These are phyloP conservation scores for Neurospora hispaniola DNA, from an alignment of 495 filamentous ascomycete species.

Conservation along the genomic window DNA sequence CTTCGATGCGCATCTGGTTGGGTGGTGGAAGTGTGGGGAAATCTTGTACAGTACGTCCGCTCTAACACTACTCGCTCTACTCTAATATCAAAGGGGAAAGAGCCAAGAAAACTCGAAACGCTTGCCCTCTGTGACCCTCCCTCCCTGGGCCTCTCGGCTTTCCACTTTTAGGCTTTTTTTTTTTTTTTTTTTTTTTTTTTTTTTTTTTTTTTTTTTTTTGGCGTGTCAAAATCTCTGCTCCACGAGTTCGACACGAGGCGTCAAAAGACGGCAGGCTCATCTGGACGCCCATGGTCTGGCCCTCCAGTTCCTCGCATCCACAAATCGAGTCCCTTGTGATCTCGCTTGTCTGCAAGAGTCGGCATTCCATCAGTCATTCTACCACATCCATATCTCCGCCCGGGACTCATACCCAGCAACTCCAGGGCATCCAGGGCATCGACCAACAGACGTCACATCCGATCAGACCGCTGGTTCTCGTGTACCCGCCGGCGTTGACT, in stretches of 20 bases:
- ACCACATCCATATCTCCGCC: neutral
- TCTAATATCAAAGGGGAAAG: neutral
- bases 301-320: neutral
- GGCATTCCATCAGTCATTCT: neutral
- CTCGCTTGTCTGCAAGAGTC: neutral
- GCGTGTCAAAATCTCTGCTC: too few relatives aligned
- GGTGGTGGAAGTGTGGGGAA: slow-evolving; percentile 17
- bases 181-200: neutral
- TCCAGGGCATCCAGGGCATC: neutral
- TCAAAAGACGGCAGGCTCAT: neutral
- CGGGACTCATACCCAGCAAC: neutral
- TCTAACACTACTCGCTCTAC: too few relatives aligned
- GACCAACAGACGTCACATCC: neutral
- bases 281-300: neutral
- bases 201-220: too few relatives aligned
- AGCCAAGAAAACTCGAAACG: slow-evolving; percentile 3
- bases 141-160: neutral
- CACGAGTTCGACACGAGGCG: neutral
- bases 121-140: neutral
- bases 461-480: neutral
- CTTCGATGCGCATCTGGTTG: slow-evolving; percentile 14
- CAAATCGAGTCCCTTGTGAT: neutral
- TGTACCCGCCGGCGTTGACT: neutral
- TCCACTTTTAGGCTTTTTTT: neutral
- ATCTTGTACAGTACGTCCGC: neutral